Base-by-base conservation (phyloP, 1,284 basidiomycete genomes). In the Trichosporon coremiiforme region DNA sequence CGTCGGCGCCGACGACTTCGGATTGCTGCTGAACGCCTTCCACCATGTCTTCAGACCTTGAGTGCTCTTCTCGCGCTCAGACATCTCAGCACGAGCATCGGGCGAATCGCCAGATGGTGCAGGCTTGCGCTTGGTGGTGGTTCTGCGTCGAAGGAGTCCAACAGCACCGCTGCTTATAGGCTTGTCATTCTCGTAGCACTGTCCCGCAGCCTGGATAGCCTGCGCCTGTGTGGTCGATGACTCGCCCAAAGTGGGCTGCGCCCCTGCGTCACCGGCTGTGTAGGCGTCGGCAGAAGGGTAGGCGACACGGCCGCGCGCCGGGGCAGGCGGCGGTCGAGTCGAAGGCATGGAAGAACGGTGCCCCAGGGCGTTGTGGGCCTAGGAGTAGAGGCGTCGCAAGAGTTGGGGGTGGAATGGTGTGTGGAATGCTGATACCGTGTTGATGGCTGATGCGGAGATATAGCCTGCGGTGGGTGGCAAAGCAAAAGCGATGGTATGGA, bases 31-130 rank as follows among this genome's bases (percentile, higher is more conserved):
- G 77, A 93, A 92, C 73, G 88, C 87, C 70, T 88, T 88, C 91
- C 92, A 93, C 93, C 93, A 94, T 6, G 90, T 87, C 85, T 90
- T 91, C 68, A 93, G 86, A 68, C 86, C 89, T 20, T 78, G 77
- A 0, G 75, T 75, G 31, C 57, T 70, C 10, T 73, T 66, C 45
- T 82, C 81, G 29, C 75, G 73, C 4, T 82, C 80, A 12, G 47
- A 64, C 60, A 68, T 62, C 1, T 69, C 70, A 9, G 47, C 22
- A 7, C 36, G 57, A 33, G 57, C 57, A 35, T 60, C 29, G 31
- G 57, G 31, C 29, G 29, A 60, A 17, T 60, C 57, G 57, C 57
- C 57, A 63, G 45, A 9, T 13, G 55, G 10, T 29, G 41, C 13
- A 8, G 57, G 17, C 17, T 60, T 60, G 57, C 57, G 57, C 57